Evolutionary conservation across 2,329 filamentous ascomycete genomes (phyloP), one percentile per base, ranked within the genome.

Genomic region (Fonsecaea multimorphosa): DNA sequence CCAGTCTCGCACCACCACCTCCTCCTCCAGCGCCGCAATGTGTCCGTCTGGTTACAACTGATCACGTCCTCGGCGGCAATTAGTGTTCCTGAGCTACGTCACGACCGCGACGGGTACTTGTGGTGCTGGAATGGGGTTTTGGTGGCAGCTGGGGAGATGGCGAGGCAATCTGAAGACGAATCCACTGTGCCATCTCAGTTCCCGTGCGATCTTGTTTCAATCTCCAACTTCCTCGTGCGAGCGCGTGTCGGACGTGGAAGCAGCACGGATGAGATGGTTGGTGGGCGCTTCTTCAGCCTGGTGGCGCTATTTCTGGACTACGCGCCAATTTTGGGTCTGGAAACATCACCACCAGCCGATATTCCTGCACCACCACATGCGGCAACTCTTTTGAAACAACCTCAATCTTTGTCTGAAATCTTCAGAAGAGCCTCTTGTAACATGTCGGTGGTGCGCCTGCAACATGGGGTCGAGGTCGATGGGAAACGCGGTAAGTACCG

Each of bases 201-300:
- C 19, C 24, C 40, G 51, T 57, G 53, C 51, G 24, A 58, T 57
- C 38, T 51, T 52, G 64, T 68, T 63, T 68, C 64, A n/a, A 70
- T 61, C 36, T 55, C 52, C 19, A 52, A 40, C 29, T 34, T 38
- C 44, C 65, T 66, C 62, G 62, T 64, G 67, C 66, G 64, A 67
- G 66, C 68, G 66, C 68, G 62, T 69, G 70, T 71, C 61, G 64
- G 55, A 65, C 61, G 68, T 70, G 63, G 53, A 38, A 63, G 60
- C 57, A 46, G 32, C 44, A 29, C n/a, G 57, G 36, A 12, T 16
- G 55, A 64, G 63, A 68, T 65, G 68, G 68, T 68, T 71, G 70
- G 70, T 62, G 51, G 66, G 67, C 70, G 66, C 68, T 65, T 68
- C 62, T 69, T 66, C 68, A 68, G 68, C 61, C 63, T 70, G 66